A percentile compares a stretch with the other conserved stretches of the same genome.
phyloP scores from a whole-genome alignment of 2,329 filamentous ascomycete genomes.

The Aspergillus puulaauensis region DNA sequence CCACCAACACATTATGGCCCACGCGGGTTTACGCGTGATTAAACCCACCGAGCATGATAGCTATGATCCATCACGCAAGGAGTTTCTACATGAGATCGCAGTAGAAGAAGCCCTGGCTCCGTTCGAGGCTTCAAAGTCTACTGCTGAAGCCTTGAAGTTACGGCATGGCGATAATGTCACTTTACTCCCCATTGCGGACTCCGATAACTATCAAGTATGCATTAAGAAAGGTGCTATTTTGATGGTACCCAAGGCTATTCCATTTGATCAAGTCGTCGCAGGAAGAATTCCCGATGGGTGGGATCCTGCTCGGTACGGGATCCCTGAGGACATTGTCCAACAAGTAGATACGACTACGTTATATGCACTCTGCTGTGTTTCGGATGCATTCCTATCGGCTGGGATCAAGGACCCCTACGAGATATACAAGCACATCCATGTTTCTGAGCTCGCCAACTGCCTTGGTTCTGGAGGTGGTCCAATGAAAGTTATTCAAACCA shows the following conservation, averaged over 20 bases:
- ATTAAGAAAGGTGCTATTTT: conserved; percentile 73
- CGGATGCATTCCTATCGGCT: conserved; percentile 74
- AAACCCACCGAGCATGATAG: conserved; percentile 74
- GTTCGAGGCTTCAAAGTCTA: conserved; percentile 16
- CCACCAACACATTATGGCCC: conserved; percentile 66
- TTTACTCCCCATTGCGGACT: conserved; percentile 67
- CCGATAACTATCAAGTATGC: conserved; percentile 83
- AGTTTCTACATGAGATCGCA: conserved; percentile 91
- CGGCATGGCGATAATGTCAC: conserved; percentile 35
- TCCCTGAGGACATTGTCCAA: conserved; percentile 87
- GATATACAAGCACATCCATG: conserved; percentile 97
- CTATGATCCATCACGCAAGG: conserved; percentile 55
- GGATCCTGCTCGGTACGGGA: conserved; percentile 90
- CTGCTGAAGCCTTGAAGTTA: conserved; percentile 19
- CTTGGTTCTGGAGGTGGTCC: conserved; percentile 96
- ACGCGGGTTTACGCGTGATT: conserved; percentile 91
- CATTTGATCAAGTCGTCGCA: conserved; percentile 18
- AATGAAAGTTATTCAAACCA: conserved; percentile 80
- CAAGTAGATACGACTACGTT: conserved; percentile 19
- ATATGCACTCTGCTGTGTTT: conserved; percentile 22
- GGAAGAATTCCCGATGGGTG: conserved; percentile 70
- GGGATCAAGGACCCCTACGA: conserved; percentile 98
- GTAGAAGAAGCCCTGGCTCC: conserved; percentile 58
- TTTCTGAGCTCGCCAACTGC: conserved; percentile 95
- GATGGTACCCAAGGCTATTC: conserved; percentile 48